Evolutionary conservation across 129 eudicot genomes (phyloP).

Genomic region (Flaveria sonorensis): DNA sequence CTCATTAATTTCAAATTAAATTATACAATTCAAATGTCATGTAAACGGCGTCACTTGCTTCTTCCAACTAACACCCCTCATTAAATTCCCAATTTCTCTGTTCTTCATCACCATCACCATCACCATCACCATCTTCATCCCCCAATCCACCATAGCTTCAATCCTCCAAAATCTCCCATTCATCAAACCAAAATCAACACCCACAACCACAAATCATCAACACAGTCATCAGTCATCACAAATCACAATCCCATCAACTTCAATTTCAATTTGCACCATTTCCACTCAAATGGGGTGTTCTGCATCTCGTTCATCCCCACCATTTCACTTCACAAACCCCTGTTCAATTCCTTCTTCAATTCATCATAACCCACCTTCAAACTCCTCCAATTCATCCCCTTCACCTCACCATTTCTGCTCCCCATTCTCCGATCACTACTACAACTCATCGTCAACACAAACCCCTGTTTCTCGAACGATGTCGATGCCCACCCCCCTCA

Average conservation of each 20-base stretch:
- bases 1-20: background rate
- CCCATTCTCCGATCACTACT: conserved; percentile 38
- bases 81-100: conserved; percentile 22
- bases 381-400: conserved; percentile 48
- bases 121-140: background rate
- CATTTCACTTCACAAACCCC: conserved; percentile 24
- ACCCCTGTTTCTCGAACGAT: conserved; percentile 75
- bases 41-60: conserved; percentile 25
- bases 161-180: background rate
- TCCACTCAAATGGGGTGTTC: conserved; percentile 71
- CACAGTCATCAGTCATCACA: background rate
- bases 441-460: conserved; percentile 44
- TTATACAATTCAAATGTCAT: background rate
- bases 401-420: conserved; percentile 44
- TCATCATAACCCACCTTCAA: conserved; percentile 43
- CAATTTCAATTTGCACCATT: conserved; percentile 2
- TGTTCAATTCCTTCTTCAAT: too few relatives aligned
- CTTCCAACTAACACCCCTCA: conserved; percentile 38
- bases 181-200: background rate
- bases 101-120: background rate
- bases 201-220: conserved; percentile 5
- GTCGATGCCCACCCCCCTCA: conserved; percentile 69
- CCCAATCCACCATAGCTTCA: conserved; percentile 24
- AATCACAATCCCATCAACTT: background rate
- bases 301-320: conserved; percentile 59